Percentiles rank a stretch among this genome's conserved stretches.
phyloP scores from a whole-genome alignment of 495 filamentous ascomycete species.

The Hyphodiscus hymeniophilus region DNA sequence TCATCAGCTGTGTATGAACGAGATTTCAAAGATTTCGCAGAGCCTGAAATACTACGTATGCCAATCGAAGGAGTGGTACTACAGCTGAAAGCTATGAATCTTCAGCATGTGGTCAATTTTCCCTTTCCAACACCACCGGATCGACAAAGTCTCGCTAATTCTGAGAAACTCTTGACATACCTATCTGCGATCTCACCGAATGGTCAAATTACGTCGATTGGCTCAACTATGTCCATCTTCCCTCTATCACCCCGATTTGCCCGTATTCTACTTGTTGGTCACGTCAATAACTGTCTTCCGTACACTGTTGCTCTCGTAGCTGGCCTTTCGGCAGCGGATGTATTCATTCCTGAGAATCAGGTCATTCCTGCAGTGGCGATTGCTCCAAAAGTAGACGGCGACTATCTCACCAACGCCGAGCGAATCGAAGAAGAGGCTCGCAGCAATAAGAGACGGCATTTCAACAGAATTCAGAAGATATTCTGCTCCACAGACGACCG shows the following conservation, averaged over 20 bases:
- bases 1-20: constrained; percentile 91
- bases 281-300: constrained; percentile 72
- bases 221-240: constrained; percentile 74
- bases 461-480: constrained; percentile 65
- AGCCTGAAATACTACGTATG: constrained; percentile 84
- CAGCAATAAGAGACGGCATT: constrained; percentile 57
- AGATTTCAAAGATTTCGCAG: constrained; percentile 77
- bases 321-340: constrained; percentile 75
- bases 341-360: constrained; percentile 83
- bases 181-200: constrained; percentile 56
- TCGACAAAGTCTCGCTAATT: constrained; percentile 67
- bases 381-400: constrained; percentile 31
- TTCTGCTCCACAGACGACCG: constrained; percentile 75
- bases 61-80: constrained; percentile 90
- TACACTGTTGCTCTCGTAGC: constrained; percentile 87
- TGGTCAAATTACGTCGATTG: constrained; percentile 70
- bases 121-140: constrained; percentile 95
- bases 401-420: constrained; percentile 56
- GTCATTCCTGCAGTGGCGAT: constrained; percentile 43
- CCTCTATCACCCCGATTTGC: constrained; percentile 86
- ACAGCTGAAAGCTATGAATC: constrained; percentile 91
- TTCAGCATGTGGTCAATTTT: constrained; percentile 87
- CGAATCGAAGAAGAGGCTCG: constrained; percentile 59
- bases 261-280: constrained; percentile 81
- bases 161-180: constrained; percentile 76